phyloP scores from a whole-genome alignment of 2,329 filamentous ascomycete genomes.

The Nigrospora osmanthi region DNA sequence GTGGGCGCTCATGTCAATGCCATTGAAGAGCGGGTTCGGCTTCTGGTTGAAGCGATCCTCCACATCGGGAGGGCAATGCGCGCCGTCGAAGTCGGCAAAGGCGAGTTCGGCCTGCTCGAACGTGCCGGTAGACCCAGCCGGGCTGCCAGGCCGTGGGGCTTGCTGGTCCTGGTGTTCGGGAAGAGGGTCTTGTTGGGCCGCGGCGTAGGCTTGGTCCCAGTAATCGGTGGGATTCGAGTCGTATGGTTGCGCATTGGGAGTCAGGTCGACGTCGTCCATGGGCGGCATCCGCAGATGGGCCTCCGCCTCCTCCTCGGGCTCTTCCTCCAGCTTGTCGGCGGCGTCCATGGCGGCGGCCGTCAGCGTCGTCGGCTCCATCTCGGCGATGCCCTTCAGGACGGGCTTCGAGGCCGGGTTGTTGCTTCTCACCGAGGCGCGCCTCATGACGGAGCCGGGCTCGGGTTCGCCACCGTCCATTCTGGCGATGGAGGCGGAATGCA shows the following conservation, averaged over 20 bases:
- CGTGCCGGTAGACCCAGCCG: conserved; percentile 50
- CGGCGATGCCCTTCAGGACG: conserved; percentile 48
- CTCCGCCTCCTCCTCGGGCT: conserved; percentile 26
- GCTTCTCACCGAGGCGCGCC: conserved; percentile 43
- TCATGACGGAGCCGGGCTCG: not conserved
- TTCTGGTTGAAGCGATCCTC: conserved; percentile 18
- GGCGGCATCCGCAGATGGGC: conserved; percentile 9
- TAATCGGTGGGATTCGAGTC: conserved; percentile 14
- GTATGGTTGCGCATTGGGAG: conserved; percentile 18
- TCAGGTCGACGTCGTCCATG: conserved; percentile 16
- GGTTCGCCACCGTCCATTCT: conserved; percentile 34
- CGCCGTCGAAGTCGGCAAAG: conserved; percentile 77
- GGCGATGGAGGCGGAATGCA: conserved; percentile 46
- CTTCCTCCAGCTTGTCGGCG: conserved; percentile 35
- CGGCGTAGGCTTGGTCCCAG: conserved; percentile 18
- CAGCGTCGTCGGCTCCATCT: conserved; percentile 44
- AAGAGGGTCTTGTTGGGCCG: conserved; percentile 11
- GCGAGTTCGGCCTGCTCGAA: conserved; percentile 57
- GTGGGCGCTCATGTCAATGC: conserved; percentile 8
- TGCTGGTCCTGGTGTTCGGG: conserved; percentile 11
- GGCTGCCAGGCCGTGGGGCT: conserved; percentile 30
- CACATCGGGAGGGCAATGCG: conserved; percentile 57
- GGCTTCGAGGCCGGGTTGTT: conserved; percentile 38
- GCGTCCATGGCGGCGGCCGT: conserved; percentile 45
- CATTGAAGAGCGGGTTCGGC: conserved; percentile 11